Percentiles rank a stretch among this genome's conserved stretches.
Conservation (phyloP, 768 basidiomycete genomes). For the Russula sp. region DNA sequence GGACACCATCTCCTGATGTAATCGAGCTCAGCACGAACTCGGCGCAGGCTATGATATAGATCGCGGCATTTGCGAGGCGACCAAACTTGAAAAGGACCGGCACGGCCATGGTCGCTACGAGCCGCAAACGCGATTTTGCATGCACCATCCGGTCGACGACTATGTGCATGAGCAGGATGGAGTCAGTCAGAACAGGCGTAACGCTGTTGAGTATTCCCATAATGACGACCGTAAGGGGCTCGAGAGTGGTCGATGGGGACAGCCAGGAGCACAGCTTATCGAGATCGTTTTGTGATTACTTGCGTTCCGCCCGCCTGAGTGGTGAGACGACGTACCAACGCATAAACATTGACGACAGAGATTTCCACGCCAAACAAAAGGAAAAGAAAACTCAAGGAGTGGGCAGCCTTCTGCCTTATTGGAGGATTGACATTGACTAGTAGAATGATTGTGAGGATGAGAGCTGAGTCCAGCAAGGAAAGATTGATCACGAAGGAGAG, state of each 20-base stretch:
- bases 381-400: constrained; percentile 1
- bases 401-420: constrained; percentile 1
- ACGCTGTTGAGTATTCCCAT: constrained; percentile 14
- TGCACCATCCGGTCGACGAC: constrained; percentile 13
- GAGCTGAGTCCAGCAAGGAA: constrained; percentile 16
- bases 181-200: constrained; percentile 11
- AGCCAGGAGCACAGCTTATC: constrained; percentile 14
- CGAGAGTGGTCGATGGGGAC: constrained; percentile 14
- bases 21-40: constrained; percentile 17
- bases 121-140: constrained; percentile 1
- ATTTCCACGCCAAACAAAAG: constrained; percentile 14
- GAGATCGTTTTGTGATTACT: background rate
- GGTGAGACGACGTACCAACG: constrained; percentile 8
- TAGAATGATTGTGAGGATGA: constrained; percentile 11
- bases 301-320: too few relatives aligned
- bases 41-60: constrained; percentile 16
- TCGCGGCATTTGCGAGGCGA: constrained; percentile 13
- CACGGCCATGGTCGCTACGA: constrained; percentile 12
- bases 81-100: constrained; percentile 16
- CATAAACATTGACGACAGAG: constrained; percentile 14
- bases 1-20: constrained; percentile 8
- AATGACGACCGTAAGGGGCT: constrained; percentile 17
- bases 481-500: constrained; percentile 18
- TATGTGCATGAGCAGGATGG: constrained; percentile 13
- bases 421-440: constrained; percentile 11